Evolutionary conservation across 345 rosid genomes (phyloP), one percentile per base, ranked within the genome.

Genomic region (Euphorbia peplus): DNA sequence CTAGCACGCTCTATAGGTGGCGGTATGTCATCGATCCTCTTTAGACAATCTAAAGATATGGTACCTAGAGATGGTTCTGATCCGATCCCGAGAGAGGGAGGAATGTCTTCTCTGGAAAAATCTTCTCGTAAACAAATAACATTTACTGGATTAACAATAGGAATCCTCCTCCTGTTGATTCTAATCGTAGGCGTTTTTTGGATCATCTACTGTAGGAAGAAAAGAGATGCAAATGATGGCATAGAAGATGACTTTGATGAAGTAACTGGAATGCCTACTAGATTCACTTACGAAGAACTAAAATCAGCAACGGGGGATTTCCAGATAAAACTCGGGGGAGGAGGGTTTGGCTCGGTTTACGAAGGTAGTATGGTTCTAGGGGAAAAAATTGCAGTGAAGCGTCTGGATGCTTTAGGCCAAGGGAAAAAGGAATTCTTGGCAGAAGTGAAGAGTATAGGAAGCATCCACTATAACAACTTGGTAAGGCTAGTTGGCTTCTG

Each of bases 261-360:
- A 5, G 11, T 32, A 10, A 13, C 25, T 3, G 58, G 50, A 22
- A 29, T 50, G 53, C 73, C 68, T 1, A 21, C 2, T 8, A 62
- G 70, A 29, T 77, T 64, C 44, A 55, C 68, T 8, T 68, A 57
- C 1, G 46, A 68, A 63, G 57, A 72, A 15, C 18, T 69, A 3
- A 44, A 58, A 48, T 0, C 5, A 4, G 57, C 47, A 8, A 76
- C 80, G 0, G 24, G 29, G 8, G 32, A 64, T 39, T 76, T 68
- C 25, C n/a, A 21, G 1, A 16, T 58, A 35, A 21, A 22, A 42
- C 58, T 69, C 30, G 72, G 58, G 16, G 44, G 19, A 39, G 64
- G 73, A 15, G 74, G 78, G 8, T 64, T 63, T 50, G 74, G 70
- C 0, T 50, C 66, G 2, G 78, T 69, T 13, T 75, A 57, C 13